Evolutionary conservation across 176 grass and related monocot genomes (phyloP).

Genomic region (Dactylis glomerata): DNA sequence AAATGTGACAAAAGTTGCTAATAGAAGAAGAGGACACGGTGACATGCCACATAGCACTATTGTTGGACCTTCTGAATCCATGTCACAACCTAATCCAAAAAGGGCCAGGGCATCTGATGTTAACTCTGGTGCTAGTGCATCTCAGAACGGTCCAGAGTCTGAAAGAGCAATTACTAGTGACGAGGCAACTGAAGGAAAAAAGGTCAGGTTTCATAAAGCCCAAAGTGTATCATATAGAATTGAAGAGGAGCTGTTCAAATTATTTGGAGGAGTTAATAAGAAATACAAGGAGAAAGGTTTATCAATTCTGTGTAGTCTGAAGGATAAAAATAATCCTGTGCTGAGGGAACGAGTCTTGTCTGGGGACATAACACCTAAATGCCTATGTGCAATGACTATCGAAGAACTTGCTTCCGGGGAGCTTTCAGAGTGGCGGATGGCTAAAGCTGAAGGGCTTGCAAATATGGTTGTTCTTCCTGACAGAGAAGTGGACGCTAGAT

Average conservation of each 20-base stretch:
- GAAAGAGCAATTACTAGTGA: conserved; percentile 36
- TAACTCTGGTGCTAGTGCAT: background rate
- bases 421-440: too few species aligned
- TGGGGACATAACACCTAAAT: conserved; percentile 59
- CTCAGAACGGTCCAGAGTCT: background rate
- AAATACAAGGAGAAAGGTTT: too few species aligned
- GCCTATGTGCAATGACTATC: conserved; percentile 64
- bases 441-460: too few species aligned
- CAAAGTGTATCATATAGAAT: conserved; percentile 53
- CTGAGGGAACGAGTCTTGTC: conserved; percentile 67
- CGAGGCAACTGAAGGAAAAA: conserved; percentile 17
- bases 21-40: background rate
- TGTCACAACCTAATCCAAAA: too few species aligned
- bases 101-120: conserved; percentile 16
- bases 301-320: too few species aligned
- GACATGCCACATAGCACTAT: conserved; percentile 2
- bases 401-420: conserved; percentile 91
- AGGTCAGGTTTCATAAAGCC: conserved; percentile 27
- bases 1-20: background rate
- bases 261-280: too few species aligned
- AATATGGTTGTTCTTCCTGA: too few species aligned
- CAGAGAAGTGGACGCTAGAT: too few species aligned
- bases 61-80: too few species aligned
- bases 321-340: too few species aligned
- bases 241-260: conserved; percentile 71